phyloP scores from a whole-genome alignment of 768 basidiomycete genomes.

The Lentinus tigrinus region DNA sequence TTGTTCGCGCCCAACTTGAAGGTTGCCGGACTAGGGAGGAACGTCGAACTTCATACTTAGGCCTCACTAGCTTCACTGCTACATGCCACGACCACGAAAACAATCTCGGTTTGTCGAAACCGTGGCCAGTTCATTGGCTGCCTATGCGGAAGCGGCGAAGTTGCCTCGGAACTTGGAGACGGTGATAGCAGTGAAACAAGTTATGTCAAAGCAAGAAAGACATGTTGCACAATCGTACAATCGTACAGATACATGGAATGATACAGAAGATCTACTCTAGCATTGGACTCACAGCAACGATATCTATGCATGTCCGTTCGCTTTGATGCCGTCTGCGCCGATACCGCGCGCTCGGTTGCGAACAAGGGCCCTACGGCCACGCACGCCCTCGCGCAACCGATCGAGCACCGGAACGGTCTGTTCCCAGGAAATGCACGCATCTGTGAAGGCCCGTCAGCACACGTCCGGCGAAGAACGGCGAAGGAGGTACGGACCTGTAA shows the following conservation, averaged over 20 bases:
- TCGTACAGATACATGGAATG: not conserved
- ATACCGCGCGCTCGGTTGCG: slow-evolving; percentile 31
- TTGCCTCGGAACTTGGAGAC: too few relatives aligned
- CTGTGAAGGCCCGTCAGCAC: slow-evolving; percentile 11
- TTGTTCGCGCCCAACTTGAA: too few relatives aligned
- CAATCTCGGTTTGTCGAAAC: too few relatives aligned
- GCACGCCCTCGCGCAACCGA: slow-evolving; percentile 84
- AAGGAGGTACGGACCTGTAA: slow-evolving; percentile 73
- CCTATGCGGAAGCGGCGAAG: too few relatives aligned
- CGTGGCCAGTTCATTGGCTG: too few relatives aligned
- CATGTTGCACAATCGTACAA: not conserved
- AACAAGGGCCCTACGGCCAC: slow-evolving; percentile 60
- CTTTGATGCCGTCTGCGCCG: slow-evolving; percentile 3
- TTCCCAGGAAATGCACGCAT: slow-evolving; percentile 74
- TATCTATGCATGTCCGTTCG: slow-evolving; percentile 14
- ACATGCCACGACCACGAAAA: too few relatives aligned
- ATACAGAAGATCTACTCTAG: not conserved
- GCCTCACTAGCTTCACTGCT: too few relatives aligned
- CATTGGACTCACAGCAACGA: not conserved
- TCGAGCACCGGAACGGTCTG: slow-evolving; percentile 80
- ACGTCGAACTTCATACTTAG: too few relatives aligned
- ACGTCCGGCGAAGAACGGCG: not conserved
- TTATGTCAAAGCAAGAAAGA: not conserved
- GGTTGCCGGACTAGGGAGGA: too few relatives aligned
- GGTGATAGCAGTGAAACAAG: not conserved